Evolutionary conservation across 108 stramenopile genomes (phyloP), one percentile per base, ranked within the genome.

Genomic region (Schizochytrium sp.): DNA sequence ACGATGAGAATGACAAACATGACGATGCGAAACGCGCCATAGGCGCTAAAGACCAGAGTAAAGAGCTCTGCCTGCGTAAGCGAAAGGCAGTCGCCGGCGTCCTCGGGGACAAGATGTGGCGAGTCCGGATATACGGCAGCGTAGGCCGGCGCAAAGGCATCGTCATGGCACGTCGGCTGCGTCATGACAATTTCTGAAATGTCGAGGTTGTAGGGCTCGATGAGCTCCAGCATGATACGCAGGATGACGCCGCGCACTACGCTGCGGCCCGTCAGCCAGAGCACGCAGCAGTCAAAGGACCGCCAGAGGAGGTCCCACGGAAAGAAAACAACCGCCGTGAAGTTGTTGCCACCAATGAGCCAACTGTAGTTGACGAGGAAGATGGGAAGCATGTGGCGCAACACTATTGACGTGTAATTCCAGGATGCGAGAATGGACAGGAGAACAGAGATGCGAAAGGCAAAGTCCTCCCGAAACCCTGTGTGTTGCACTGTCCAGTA

Each of bases 291-390:
- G 51, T 83, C 76, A 12, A 83, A 47, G 76, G 51, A 47, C 1
- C 76, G 45, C 76, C 76, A 83, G 14, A 83, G 19, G 51, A 83
- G 48, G 25, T 83, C 76, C 48, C 45, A 83, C 51, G 76, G 76
- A 28, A 83, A 83, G 76, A 53, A 53, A 0, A 83, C 48, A 4
- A 53, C 51, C 6, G n/a, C 51, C 51, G 76, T 53, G 51, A 47
- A 83, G 76, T 47, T 53, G 25, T 83, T 83, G 76, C 76, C 76
- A 45, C 45, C 76, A 83, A 83, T 47, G n/a, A 83, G 76, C 76
- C 76, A 83, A 8, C 18, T 83, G 51, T 83, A 83, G 76, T 83
- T 53, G 45, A 83, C 48, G n/a, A 53, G 48, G 23, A 83, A 83
- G n/a, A 83, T 83, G n/a, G 76, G 76, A 12, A 83, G 76, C 76